Evolutionary conservation across 2,329 filamentous ascomycete genomes (phyloP).

Genomic region (Microascus cirrosus): DNA sequence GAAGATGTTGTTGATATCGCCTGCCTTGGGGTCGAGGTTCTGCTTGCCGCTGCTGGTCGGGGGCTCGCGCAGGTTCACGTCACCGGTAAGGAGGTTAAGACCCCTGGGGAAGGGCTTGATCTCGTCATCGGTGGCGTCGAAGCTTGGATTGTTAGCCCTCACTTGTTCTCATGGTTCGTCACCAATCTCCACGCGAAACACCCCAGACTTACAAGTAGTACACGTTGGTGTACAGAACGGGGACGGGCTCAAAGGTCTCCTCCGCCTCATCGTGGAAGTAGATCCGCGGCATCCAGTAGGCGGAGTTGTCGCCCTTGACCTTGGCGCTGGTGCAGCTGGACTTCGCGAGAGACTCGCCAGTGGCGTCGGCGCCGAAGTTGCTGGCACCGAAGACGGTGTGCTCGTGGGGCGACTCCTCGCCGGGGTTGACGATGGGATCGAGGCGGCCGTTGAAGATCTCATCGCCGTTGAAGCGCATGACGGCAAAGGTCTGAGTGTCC

Average conservation of each 20-base stretch:
- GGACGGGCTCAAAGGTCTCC: conserved; percentile 53
- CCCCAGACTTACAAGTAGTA: conserved; percentile 50
- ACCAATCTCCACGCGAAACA: neutral
- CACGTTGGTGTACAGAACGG: conserved; percentile 60
- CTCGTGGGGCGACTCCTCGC: conserved; percentile 46
- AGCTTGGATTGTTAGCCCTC: conserved; percentile 15
- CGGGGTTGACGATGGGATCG: conserved; percentile 60
- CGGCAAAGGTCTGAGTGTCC: conserved; percentile 47
- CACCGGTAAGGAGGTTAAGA: conserved; percentile 60
- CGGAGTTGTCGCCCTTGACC: conserved; percentile 56
- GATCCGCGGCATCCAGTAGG: conserved; percentile 67
- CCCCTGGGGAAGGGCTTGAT: conserved; percentile 60
- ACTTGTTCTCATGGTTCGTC: neutral
- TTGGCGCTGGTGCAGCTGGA: conserved; percentile 63
- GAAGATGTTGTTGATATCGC: conserved; percentile 41
- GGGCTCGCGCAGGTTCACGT: conserved; percentile 44
- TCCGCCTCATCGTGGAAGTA: conserved; percentile 56
- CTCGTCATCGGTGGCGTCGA: conserved; percentile 52
- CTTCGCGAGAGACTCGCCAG: conserved; percentile 43
- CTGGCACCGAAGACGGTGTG: conserved; percentile 64
- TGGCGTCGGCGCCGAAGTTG: conserved; percentile 52
- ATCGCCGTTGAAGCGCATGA: conserved; percentile 59
- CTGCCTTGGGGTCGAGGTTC: conserved; percentile 40
- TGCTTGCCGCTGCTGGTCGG: conserved; percentile 37
- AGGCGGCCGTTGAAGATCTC: conserved; percentile 49